These are phyloP conservation scores for Flaveria brownii DNA, from an alignment of 129 eudicot species.

Conservation along the genomic window DNA sequence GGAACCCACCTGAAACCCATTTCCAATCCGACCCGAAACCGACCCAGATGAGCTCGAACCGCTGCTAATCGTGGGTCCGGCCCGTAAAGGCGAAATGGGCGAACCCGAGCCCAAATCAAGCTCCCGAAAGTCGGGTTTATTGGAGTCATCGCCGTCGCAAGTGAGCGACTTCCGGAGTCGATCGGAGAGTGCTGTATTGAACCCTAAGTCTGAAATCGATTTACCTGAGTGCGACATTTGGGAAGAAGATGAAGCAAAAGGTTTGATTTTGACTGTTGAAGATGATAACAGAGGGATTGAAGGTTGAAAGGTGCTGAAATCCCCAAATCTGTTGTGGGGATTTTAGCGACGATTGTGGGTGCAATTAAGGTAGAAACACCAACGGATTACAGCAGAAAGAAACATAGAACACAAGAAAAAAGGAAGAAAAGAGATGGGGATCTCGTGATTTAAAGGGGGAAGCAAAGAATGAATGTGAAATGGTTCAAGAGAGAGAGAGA, in stretches of 20 bases:
- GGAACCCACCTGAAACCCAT: background rate
- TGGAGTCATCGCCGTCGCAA: slow-evolving; percentile 34
- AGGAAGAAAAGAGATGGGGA: slow-evolving; percentile 55
- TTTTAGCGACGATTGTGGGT: slow-evolving; percentile 36
- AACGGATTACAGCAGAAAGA: slow-evolving; percentile 21
- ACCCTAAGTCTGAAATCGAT: slow-evolving; percentile 40
- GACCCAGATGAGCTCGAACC: slow-evolving; percentile 93
- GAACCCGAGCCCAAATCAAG: slow-evolving; percentile 67
- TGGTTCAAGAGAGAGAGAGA: slow-evolving; percentile 44
- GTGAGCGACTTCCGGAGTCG: slow-evolving; percentile 50
- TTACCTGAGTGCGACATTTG: slow-evolving; percentile 58
- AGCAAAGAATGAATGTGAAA: slow-evolving; percentile 85
- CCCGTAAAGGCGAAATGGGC: slow-evolving; percentile 73
- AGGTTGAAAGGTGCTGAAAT: background rate
- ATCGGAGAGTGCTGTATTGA: slow-evolving; percentile 49
- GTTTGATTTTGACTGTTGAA: background rate
- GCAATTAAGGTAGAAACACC: slow-evolving; percentile 28
- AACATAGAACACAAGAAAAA: slow-evolving; percentile 31
- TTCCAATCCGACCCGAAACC: slow-evolving; percentile 57
- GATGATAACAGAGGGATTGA: background rate
- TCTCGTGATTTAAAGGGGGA: slow-evolving; percentile 87
- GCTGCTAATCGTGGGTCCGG: slow-evolving; percentile 49
- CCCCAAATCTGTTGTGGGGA: background rate
- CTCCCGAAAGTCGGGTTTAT: slow-evolving; percentile 81
- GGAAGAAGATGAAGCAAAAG: background rate